Base-by-base conservation (phyloP, 176 grass and related monocot species). In the Panicum miliaceum region DNA sequence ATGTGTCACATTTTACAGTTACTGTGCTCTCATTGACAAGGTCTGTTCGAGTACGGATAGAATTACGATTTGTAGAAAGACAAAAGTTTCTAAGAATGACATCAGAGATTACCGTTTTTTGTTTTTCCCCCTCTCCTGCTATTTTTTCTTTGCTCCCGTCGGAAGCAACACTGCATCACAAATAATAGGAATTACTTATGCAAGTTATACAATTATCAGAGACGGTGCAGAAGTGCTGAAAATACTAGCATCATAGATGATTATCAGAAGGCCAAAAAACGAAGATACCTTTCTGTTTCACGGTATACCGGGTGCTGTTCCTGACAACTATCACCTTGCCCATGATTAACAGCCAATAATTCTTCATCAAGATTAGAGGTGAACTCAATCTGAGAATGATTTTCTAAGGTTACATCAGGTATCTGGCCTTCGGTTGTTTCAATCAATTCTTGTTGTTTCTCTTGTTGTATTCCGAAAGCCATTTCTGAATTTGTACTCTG, bases 141-240 rank as follows among this genome's bases (percentile, higher is more conserved):
- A 83, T 45, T 46, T 54, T 46, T 46, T 71, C 74, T 11, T 19
- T 54, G 69, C 42, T 82, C 16, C 59, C 79, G 19, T 88, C 46
- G 20, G 27, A 70, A 81, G 75, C 75, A 64, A 25, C 78, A 86
- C 94, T 97, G 87, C 79, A 78, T 84, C 79, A 76, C 27, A 77
- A n/a, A 86, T 43, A 69, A 64, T 20, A 65, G 32, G 8, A 11
- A 52, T 43, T 58, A 57, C 19, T 56, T 82, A 59, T 13, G 22
- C 10, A 64, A 16, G 27, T 29, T 84, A 32, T 36, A 80, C 26
- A 22, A 75, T 42, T 48, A 22, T 86, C 50, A 76, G 5, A 67
- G 35, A 75, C 34, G 61, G 10, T 16, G 8, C 29, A 32, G 15
- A 23, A 50, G 3, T 59, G 23, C 13, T 74, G 68, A 6, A 34